Base-by-base conservation (phyloP, 148 eudicot species). In the Rhododendron williamsianum region DNA sequence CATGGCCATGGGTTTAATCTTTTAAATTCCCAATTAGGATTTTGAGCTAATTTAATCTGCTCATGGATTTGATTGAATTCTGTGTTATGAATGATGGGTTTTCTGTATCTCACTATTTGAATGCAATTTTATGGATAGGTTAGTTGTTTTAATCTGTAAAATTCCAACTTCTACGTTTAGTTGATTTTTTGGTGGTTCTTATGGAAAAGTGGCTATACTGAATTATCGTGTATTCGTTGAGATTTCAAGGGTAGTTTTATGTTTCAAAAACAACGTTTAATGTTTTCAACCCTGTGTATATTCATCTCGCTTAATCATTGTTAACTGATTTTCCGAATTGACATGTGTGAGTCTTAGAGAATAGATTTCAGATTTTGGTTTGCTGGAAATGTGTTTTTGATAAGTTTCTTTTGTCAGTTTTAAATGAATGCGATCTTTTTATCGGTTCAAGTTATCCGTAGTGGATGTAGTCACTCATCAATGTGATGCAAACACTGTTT, bases 1-100 rank as follows among this genome's bases (percentile, higher is more conserved):
- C 82, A 11, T 49, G 54, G 54, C 6, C 69, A 51, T 67, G 84
- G 85, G 35, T 73, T 74, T 74, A 36, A 74, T 74, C 38, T 73
- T 46, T 36, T 2, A 73, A 73, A 33, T 73, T 30, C n/a, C 21
- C 43, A 36, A 9, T 15, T 73, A 21, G 30, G 27, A 27, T 54
- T 54, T 54, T 54, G 60, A 18, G 60, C 60, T 54, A 3, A 54
- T 54, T 18, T 54, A 54, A 52, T 54, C 27, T 48, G 7, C 72
- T 3, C 52, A 19, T 18, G 71, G 71, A 63, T 63, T 51, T 78
- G 51, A 48, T 46, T 38, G 30, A 10, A 25, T 30, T 30, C 19
- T 8, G 12, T 15, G 9, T 72, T 16, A 13, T 52, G 41, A 46
- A n/a, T 52, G 27, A 23, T n/a, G 71, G 2, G 27, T 63, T n/a